Evolutionary conservation across 768 basidiomycete species (phyloP).

Genomic region (Amanita rimosa): DNA sequence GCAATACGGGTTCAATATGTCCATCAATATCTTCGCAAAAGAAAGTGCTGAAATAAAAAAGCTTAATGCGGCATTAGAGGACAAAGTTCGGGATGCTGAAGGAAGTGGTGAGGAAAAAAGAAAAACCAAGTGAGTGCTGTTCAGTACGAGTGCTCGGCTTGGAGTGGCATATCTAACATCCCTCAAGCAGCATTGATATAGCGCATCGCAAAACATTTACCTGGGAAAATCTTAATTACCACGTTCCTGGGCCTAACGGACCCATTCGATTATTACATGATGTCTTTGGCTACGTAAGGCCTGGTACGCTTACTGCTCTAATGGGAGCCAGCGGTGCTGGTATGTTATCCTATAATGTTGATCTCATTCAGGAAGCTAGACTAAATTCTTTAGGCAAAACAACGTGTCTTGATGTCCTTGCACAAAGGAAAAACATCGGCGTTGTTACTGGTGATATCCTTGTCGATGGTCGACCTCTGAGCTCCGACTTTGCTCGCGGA

Average conservation of each 20-base stretch:
- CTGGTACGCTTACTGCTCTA: slow-evolving; percentile 76
- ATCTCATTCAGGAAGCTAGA: background rate
- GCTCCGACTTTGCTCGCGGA: slow-evolving; percentile 42
- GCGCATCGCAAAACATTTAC: slow-evolving; percentile 54
- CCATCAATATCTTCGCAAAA: slow-evolving; percentile 48
- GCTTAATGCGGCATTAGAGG: slow-evolving; percentile 39
- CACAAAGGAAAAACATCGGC: slow-evolving; percentile 63
- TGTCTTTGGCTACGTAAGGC: slow-evolving; percentile 75
- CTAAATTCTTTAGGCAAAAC: slow-evolving; percentile 40
- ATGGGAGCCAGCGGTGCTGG: slow-evolving; percentile 84
- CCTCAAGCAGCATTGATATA: slow-evolving; percentile 8
- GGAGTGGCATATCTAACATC: background rate
- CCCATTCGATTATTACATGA: slow-evolving; percentile 57
- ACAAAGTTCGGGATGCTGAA: slow-evolving; percentile 30
- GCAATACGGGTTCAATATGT: slow-evolving; percentile 40
- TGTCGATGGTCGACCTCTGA: slow-evolving; percentile 54
- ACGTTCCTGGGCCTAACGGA: slow-evolving; percentile 57
- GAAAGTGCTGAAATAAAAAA: slow-evolving; percentile 44
- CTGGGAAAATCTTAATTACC: slow-evolving; percentile 73
- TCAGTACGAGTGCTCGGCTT: slow-evolving; percentile 1
- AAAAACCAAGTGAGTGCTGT: background rate
- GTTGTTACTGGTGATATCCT: slow-evolving; percentile 52
- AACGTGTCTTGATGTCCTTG: slow-evolving; percentile 65
- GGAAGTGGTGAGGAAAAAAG: slow-evolving; percentile 16
- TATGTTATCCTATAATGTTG: slow-evolving; percentile 13